Evolutionary conservation across 2,329 filamentous ascomycete genomes (phyloP), one percentile per base, ranked within the genome.

Genomic region (Samsoniella hepiali): DNA sequence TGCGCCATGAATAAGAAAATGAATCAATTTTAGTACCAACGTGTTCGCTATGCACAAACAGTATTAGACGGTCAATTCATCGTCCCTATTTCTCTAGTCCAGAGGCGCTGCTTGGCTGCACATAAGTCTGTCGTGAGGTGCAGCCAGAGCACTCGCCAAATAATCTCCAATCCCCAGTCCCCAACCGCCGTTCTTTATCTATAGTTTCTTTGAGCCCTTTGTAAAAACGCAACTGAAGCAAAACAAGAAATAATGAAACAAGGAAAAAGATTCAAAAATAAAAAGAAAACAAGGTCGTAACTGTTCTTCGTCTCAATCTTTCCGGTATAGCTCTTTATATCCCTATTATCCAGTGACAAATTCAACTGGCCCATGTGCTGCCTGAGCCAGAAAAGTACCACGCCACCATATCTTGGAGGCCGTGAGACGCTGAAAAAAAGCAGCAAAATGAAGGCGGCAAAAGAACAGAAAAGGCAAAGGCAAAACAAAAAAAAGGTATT

Each of bases 401-500:
- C n/a, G n/a, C n/a, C 49, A 31, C 47, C 50, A 47, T 22, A 40
- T 34, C 58, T 29, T 29, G 40, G 38, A 36, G 31, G 32, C 40
- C 27, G 15, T 47, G 40, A 42, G 45, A 47, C 22, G 44, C 22
- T 11, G 53, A 65, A 65, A 60, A 58, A 45, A 58, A 22, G 47
- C 17, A 34, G 40, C 44, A 31, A 62, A 65, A 44, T 40, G 15
- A 63, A 62, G 49, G 54, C 22, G 31, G 47, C 40, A 50, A 50
- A 54, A 36, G 36, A 31, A 42, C 51, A 40, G 47, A 65, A 66
- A 49, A 60, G 36, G 38, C 42, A 22, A 27, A 42, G 44, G 36
- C 54, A 57, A 63, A 67, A 67, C 22, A 63, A 62, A 67, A 67
- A 67, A 62, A 62, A 65, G 63, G 50, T 64, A 66, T 56, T 62